Percentiles rank a stretch among this genome's conserved stretches.
These are phyloP conservation scores for Syncephalastrum racemosum DNA, from an alignment of 371 early-diverging fungal genomes.

Conservation along the genomic window DNA sequence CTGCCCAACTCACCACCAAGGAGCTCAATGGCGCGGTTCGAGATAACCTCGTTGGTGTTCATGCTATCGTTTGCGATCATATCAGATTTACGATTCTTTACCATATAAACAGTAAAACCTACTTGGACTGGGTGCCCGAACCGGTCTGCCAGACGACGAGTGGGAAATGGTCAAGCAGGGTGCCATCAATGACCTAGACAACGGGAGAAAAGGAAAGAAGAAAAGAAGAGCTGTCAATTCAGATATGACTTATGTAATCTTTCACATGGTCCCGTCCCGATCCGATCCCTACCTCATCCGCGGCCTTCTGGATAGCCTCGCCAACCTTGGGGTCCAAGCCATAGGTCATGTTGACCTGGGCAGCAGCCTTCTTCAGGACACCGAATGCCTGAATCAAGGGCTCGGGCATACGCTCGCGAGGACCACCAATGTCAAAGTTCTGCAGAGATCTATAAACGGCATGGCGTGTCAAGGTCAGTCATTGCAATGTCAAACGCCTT, in stretches of 20 bases:
- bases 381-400: slow-evolving; percentile 93
- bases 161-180: slow-evolving; percentile 89
- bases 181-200: slow-evolving; percentile 81
- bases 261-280: neutral
- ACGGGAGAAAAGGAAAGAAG: slow-evolving; percentile 4
- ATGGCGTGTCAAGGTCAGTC: neutral
- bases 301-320: slow-evolving; percentile 84
- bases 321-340: slow-evolving; percentile 78
- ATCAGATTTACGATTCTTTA: neutral
- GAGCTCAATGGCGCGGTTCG: slow-evolving; percentile 95
- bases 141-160: slow-evolving; percentile 97
- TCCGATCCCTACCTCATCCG: slow-evolving; percentile 62
- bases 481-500: neutral
- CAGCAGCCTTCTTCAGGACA: slow-evolving; percentile 91
- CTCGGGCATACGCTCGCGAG: slow-evolving; percentile 90
- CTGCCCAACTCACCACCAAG: slow-evolving; percentile 87
- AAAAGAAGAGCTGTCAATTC: neutral
- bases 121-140: slow-evolving; percentile 96
- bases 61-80: slow-evolving; percentile 8
- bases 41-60: slow-evolving; percentile 70
- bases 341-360: slow-evolving; percentile 87
- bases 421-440: slow-evolving; percentile 96
- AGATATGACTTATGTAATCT: neutral
- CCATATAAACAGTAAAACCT: slow-evolving; percentile 11
- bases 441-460: slow-evolving; percentile 63